Evolutionary conservation across 352 stramenopile genomes (phyloP).

Genomic region (Phytophthora parvispora): DNA sequence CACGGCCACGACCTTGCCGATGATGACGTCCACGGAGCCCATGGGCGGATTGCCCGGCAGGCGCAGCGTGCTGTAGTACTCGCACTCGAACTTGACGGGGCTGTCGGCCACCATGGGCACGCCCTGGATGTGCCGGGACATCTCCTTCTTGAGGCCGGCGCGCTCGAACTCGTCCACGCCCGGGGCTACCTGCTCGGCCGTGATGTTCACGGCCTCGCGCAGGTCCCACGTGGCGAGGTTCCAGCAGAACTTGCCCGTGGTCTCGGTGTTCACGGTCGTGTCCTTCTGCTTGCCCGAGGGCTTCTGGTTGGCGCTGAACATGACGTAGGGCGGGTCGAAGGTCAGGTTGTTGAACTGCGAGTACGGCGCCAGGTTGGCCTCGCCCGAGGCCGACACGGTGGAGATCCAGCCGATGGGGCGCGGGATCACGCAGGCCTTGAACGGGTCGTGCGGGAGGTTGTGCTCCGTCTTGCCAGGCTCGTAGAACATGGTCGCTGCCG

Average conservation of each 20-base stretch:
- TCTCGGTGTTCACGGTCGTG: constrained; percentile 35
- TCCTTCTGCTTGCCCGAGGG: constrained; percentile 39
- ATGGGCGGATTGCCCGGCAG: constrained; percentile 41
- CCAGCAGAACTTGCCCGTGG: constrained; percentile 40
- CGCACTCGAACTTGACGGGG: constrained; percentile 41
- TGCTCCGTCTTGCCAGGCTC: constrained; percentile 41
- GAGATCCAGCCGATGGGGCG: constrained; percentile 44
- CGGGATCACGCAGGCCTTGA: constrained; percentile 39
- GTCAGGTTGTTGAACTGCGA: constrained; percentile 48
- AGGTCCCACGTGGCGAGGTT: constrained; percentile 40
- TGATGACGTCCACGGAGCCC: constrained; percentile 45
- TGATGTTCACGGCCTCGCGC: constrained; percentile 39
- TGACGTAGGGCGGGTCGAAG: constrained; percentile 42
- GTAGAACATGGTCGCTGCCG: constrained; percentile 28
- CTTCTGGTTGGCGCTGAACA: constrained; percentile 47
- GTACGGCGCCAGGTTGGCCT: constrained; percentile 36
- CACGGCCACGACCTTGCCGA: constrained; percentile 43
- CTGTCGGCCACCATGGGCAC: constrained; percentile 47
- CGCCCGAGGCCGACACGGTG: constrained; percentile 27
- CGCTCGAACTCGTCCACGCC: constrained; percentile 43
- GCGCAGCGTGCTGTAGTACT: constrained; percentile 47
- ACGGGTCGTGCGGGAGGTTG: constrained; percentile 42
- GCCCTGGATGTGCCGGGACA: constrained; percentile 31
- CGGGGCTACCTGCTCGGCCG: constrained; percentile 29
- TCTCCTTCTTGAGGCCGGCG: constrained; percentile 36